Conservation (phyloP, 2,329 filamentous ascomycete species). For the Zelopaecilomyces penicillatus region DNA sequence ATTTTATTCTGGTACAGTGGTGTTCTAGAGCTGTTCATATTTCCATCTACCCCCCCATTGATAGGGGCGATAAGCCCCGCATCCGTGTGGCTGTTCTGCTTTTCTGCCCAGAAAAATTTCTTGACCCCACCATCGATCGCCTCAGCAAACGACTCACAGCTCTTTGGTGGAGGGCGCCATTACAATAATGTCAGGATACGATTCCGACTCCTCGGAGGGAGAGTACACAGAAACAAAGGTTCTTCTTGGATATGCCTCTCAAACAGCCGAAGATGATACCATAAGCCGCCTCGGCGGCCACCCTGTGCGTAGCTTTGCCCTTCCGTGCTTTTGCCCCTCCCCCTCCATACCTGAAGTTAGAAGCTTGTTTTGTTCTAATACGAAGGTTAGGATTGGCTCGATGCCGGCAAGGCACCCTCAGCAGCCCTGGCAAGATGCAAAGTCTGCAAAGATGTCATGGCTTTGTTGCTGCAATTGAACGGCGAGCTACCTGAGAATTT, state of each 20-base stretch:
- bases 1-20: no score
- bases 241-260: conserved; percentile 79
- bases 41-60: not conserved
- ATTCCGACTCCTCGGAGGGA: conserved; percentile 73
- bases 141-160: conserved; percentile 11
- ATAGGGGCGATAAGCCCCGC: conserved; percentile 21
- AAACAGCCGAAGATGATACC: conserved; percentile 68
- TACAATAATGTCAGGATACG: conserved; percentile 61
- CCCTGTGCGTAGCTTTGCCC: conserved; percentile 53
- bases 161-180: conserved; percentile 3
- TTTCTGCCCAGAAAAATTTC: conserved; percentile 26
- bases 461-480: conserved; percentile 81
- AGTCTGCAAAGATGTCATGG: conserved; percentile 76
- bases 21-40: no score
- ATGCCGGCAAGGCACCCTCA: conserved; percentile 60
- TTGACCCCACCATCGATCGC: conserved; percentile 29
- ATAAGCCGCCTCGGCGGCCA: conserved; percentile 82
- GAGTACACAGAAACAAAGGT: conserved; percentile 77
- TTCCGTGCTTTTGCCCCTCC: not conserved
- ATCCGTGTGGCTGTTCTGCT: conserved; percentile 9
- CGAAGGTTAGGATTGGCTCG: conserved; percentile 68
- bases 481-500: conserved; percentile 82
- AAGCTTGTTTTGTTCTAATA: not conserved
- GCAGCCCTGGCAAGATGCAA: conserved; percentile 76
- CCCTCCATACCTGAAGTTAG: not conserved